Percentiles rank a stretch among this genome's conserved stretches.
Conservation (phyloP, 169 alveolate species). For the Plasmodium vivax region DNA sequence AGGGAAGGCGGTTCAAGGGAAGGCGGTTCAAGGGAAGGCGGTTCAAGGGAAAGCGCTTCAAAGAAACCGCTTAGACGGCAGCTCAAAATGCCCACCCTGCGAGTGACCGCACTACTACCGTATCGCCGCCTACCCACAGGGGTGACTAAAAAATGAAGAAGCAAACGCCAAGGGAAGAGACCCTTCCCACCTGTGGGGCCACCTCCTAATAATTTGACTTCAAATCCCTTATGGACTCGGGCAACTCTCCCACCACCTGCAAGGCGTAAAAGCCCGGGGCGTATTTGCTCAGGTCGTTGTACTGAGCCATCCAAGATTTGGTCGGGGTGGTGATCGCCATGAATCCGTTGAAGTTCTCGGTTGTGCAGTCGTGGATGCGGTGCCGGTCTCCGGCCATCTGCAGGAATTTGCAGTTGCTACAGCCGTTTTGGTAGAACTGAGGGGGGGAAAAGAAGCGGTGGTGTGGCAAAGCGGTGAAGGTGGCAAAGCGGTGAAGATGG, state of each 20-base stretch:
- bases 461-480: neutral
- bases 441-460: neutral
- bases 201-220: conserved; percentile 27
- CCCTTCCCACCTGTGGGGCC: neutral
- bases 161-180: neutral
- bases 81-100: neutral
- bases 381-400: conserved; percentile 91
- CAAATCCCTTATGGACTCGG: conserved; percentile 81
- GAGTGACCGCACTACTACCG: neutral
- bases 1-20: neutral
- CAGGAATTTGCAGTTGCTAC: conserved; percentile 89
- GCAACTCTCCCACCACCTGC: conserved; percentile 89
- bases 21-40: neutral
- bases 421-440: conserved; percentile 91
- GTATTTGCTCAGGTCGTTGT: conserved; percentile 84
- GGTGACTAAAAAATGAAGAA: neutral
- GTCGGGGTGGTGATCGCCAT: conserved; percentile 88
- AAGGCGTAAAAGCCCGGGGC: conserved; percentile 92
- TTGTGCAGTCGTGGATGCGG: conserved; percentile 88
- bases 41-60: neutral
- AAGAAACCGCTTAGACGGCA: no score
- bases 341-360: conserved; percentile 87
- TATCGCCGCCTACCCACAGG: neutral
- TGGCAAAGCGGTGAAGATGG: neutral
- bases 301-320: conserved; percentile 92